These are phyloP conservation scores for Rhizopus microsporus DNA, from an alignment of 371 early-diverging fungal genomes.

Conservation along the genomic window DNA sequence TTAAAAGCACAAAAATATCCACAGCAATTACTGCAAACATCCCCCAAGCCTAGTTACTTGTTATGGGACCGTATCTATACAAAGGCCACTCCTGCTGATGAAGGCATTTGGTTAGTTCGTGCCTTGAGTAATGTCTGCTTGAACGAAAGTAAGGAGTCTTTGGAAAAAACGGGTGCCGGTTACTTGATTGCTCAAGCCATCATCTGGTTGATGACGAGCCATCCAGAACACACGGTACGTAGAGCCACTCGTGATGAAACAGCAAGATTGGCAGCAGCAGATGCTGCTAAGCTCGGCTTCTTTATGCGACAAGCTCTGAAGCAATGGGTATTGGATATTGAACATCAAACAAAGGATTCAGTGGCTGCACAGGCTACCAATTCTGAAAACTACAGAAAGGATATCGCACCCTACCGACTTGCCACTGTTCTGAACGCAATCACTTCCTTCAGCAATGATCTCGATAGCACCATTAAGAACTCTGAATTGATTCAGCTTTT, in stretches of 20 bases:
- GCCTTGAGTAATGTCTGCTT: conserved; percentile 55
- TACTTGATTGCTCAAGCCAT: conserved; percentile 46
- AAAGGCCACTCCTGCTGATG: conserved; percentile 69
- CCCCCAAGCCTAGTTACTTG: conserved; percentile 71
- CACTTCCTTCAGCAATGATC: conserved; percentile 49
- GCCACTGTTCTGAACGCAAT: conserved; percentile 67
- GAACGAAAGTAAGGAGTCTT: conserved; percentile 31
- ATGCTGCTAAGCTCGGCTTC: conserved; percentile 37
- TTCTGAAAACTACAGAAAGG: conserved; percentile 49
- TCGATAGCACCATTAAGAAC: conserved; percentile 40
- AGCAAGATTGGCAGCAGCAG: conserved; percentile 38
- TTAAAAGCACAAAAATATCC: conserved; percentile 48
- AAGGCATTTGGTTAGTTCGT: conserved; percentile 74
- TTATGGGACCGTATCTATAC: conserved; percentile 82
- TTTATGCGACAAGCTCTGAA: conserved; percentile 52
- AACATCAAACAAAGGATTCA: conserved; percentile 53
- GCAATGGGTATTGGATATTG: conserved; percentile 59
- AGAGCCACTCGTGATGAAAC: conserved; percentile 51
- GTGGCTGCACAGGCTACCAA: conserved; percentile 55
- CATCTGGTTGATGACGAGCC: conserved; percentile 55
- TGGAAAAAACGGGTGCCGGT: conserved; percentile 41
- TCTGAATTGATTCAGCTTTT: conserved; percentile 64
- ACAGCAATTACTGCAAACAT: conserved; percentile 29
- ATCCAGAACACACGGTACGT: conserved; percentile 55
- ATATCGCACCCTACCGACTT: conserved; percentile 52